phyloP scores from a whole-genome alignment of 257 asterid species.

The Capsicum baccatum region DNA sequence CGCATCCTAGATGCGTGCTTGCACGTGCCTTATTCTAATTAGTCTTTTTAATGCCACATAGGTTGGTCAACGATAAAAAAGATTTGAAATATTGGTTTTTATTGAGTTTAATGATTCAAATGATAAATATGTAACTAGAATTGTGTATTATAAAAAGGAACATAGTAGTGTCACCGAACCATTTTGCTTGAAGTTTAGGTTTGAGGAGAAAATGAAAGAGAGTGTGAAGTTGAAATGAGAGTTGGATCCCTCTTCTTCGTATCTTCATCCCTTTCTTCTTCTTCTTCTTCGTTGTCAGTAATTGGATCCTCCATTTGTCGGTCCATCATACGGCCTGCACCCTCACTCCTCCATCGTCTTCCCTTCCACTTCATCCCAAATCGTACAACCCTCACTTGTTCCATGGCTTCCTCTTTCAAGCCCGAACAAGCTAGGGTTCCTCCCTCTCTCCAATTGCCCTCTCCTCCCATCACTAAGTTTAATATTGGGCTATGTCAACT shows the following conservation, averaged over 20 bases:
- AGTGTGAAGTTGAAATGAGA: conserved; percentile 37
- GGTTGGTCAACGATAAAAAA: no score
- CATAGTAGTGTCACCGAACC: no score
- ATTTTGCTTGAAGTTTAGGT: not conserved
- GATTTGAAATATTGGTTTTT: no score
- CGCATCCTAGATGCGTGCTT: no score
- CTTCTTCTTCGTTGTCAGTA: conserved; percentile 2
- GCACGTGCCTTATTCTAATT: no score
- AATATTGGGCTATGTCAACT: conserved; percentile 86
- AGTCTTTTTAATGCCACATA: no score
- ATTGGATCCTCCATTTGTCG: conserved; percentile 45
- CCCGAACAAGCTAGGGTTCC: conserved; percentile 85
- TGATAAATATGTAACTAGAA: no score
- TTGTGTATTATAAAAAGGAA: no score
- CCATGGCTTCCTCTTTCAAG: conserved; percentile 67
- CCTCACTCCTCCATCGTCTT: conserved; percentile 40
- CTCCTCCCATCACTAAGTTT: conserved; percentile 76
- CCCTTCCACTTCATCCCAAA: conserved; percentile 30
- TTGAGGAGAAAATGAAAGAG: not conserved
- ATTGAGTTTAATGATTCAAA: no score
- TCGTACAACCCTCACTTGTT: conserved; percentile 42
- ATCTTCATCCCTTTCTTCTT: conserved; percentile 33
- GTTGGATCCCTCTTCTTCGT: conserved; percentile 17
- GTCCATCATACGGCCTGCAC: conserved; percentile 39
- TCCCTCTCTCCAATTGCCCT: conserved; percentile 55